Percentiles rank a stretch among this genome's conserved stretches.
phyloP scores from a whole-genome alignment of 352 stramenopile species.

The Proteromonas lacertae region DNA sequence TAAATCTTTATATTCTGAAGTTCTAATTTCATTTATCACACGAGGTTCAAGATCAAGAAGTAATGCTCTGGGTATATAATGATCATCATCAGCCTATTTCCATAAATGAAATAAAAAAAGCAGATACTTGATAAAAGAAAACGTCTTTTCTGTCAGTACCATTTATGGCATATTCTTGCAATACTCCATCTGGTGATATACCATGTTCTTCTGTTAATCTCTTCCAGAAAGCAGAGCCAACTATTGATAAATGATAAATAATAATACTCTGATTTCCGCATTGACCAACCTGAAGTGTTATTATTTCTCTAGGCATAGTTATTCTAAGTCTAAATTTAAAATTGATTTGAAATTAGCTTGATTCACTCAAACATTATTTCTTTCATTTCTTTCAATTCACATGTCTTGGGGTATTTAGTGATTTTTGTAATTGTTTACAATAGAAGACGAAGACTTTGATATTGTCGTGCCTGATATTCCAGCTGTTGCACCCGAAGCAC shows the following conservation, averaged over 20 bases:
- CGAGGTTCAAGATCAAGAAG: constrained; percentile 87
- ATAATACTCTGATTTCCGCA: constrained; percentile 71
- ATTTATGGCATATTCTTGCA: constrained; percentile 4
- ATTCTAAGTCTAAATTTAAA: not conserved
- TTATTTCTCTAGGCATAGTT: constrained; percentile 84
- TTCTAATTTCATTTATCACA: constrained; percentile 24
- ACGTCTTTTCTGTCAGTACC: constrained; percentile 88
- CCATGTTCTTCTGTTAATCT: constrained; percentile 91
- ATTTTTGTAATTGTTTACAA: too few species aligned
- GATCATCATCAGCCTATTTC: constrained; percentile 66
- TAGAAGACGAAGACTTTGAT: too few species aligned
- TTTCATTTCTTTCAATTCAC: too few species aligned
- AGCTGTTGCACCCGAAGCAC: too few species aligned
- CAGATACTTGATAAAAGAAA: constrained; percentile 80
- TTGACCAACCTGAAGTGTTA: constrained; percentile 92
- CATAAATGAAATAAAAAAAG: not conserved
- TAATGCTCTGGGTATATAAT: constrained; percentile 82
- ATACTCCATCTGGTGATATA: constrained; percentile 28
- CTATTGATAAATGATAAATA: constrained; percentile 5
- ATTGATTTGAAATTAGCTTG: too few species aligned
- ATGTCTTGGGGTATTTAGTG: too few species aligned
- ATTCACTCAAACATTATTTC: too few species aligned
- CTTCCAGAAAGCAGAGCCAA: constrained; percentile 98
- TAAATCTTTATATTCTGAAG: constrained; percentile 53
- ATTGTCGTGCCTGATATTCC: too few species aligned